Evolutionary conservation across 345 rosid genomes (phyloP).

Genomic region (Aquilaria yunnanensis): DNA sequence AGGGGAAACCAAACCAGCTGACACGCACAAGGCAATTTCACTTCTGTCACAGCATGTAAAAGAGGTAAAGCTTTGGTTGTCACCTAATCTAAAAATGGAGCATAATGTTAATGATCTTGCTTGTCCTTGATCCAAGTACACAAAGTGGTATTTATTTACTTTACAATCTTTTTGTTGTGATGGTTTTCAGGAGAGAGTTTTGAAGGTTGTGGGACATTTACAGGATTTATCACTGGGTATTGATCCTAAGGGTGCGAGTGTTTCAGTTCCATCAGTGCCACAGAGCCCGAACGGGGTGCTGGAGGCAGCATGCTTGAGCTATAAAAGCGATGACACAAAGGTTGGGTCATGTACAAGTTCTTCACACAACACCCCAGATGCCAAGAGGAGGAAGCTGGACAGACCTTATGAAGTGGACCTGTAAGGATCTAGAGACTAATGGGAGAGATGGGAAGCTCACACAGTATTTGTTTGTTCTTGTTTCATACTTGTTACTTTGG

Average conservation of each 20-base stretch:
- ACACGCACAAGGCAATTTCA: conserved; percentile 42
- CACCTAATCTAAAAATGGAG: conserved; percentile 8
- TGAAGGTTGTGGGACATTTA: conserved; percentile 36
- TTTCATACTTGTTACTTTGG: conserved; percentile 15
- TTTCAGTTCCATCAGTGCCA: conserved; percentile 33
- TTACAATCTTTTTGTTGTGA: not conserved
- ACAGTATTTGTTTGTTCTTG: conserved; percentile 5
- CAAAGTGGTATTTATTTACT: not conserved
- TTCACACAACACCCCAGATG: conserved; percentile 23
- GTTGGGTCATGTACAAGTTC: conserved; percentile 42
- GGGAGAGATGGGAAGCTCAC: conserved; percentile 1
- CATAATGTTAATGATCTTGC: conserved; percentile 14
- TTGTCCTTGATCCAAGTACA: not conserved
- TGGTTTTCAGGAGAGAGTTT: conserved; percentile 41
- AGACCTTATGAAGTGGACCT: conserved; percentile 26
- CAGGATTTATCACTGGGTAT: conserved; percentile 28
- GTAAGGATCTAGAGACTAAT: not conserved
- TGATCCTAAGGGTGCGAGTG: conserved; percentile 16
- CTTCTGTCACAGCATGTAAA: conserved; percentile 32
- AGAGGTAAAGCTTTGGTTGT: conserved; percentile 39
- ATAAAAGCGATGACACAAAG: conserved; percentile 40
- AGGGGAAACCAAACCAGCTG: conserved; percentile 35
- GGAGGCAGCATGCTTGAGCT: conserved; percentile 72
- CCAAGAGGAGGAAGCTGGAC: conserved; percentile 50
- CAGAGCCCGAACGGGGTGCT: conserved; percentile 66